Base-by-base conservation (phyloP, 257 asterid genomes). In the Vinca minor region DNA sequence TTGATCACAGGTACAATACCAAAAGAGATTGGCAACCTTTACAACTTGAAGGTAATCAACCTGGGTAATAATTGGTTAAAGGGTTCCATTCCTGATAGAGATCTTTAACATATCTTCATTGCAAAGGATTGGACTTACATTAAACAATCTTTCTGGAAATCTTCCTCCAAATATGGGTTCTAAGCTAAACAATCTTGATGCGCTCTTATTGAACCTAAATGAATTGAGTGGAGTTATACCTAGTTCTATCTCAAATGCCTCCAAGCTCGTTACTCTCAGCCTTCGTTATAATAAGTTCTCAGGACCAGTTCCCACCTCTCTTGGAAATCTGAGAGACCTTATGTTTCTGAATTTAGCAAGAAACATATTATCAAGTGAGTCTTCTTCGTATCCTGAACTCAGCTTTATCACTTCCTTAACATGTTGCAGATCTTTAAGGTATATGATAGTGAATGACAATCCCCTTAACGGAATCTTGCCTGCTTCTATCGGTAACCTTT, bases 1-100 rank as follows among this genome's bases (percentile, higher is more conserved):
- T 63, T n/a, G n/a, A n/a, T n/a, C 20, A 20, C 72, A 77, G 85
- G 82, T 28, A 28, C 41, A 12, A 69, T 73, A 50, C 79, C 79
- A 31, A 62, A 53, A 20, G 84, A 73, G 68, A 55, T 79, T 56
- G 68, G 75, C 35, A 67, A 70, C 7, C 81, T 76, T 11, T 47
- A 66, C 35, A 54, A 35, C 73, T 74, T 18, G 32, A 55, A 65
- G 73, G 36, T 18, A 50, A 66, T 21, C 68, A 62, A 44, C 59
- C 67, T 49, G 72, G 69, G 28, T 41, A 39, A 18, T 15, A 73
- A 70, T 42, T 17, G 50, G 42, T 49, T 49, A 49, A n/a, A 49
- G n/a, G 56, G 56, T 49, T 50, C 57, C 31, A 57, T 56, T 25
- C 62, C 62, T 3, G n/a, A 18, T 42, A 13, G 25, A 18, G 6